Percentiles rank a stretch among this genome's conserved stretches.
These are phyloP conservation scores for Glomus cerebriforme DNA, from an alignment of 192 early-diverging fungal genomes.

Conservation along the genomic window DNA sequence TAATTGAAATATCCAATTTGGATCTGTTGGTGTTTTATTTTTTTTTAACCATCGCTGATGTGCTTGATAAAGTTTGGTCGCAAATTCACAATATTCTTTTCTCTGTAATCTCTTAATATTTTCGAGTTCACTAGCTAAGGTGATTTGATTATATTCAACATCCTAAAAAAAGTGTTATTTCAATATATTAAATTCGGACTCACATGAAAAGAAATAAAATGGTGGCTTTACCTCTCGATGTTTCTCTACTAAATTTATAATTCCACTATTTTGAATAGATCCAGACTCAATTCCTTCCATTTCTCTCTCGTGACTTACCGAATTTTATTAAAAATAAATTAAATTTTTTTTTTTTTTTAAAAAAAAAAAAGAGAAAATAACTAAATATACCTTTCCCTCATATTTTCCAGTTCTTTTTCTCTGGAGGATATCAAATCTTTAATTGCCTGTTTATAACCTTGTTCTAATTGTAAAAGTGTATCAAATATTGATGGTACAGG, in stretches of 20 bases:
- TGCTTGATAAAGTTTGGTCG: slow-evolving; percentile 47
- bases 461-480: slow-evolving; percentile 55
- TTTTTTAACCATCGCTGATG: background rate
- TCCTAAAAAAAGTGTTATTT: slow-evolving; percentile 26
- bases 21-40: background rate
- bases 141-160: slow-evolving; percentile 51
- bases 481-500: slow-evolving; percentile 59
- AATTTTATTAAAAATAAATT: background rate
- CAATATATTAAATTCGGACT: no score
- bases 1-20: slow-evolving; percentile 15
- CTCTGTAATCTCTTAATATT: slow-evolving; percentile 50
- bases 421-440: slow-evolving; percentile 41
- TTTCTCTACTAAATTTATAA: background rate
- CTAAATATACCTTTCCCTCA: slow-evolving; percentile 36
- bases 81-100: slow-evolving; percentile 58
- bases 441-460: slow-evolving; percentile 51
- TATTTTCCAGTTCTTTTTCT: slow-evolving; percentile 38
- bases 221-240: background rate
- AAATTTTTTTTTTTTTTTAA: no score
- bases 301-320: background rate
- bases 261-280: background rate
- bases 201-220: background rate
- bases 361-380: background rate
- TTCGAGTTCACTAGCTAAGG: slow-evolving; percentile 52
- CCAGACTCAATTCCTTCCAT: background rate